A percentile compares a stretch with the other conserved stretches of the same genome.
Evolutionary conservation across 1,284 basidiomycete genomes (phyloP).

Genomic region (Microstroma glucosiphilum): DNA sequence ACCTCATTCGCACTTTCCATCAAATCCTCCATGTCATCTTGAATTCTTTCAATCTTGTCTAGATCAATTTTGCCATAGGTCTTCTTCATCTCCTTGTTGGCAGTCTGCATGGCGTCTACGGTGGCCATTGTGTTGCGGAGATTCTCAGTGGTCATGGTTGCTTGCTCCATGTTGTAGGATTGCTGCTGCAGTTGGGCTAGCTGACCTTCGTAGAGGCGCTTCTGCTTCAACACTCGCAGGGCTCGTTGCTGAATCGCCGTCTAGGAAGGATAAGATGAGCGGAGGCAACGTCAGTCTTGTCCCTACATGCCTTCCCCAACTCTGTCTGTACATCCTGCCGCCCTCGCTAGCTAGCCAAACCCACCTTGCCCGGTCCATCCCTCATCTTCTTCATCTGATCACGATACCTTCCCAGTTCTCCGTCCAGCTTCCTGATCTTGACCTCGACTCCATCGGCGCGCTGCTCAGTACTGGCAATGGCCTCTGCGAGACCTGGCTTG

Average conservation of each 20-base stretch:
- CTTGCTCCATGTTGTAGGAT: conserved; percentile 98
- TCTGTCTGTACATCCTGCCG: too few relatives aligned
- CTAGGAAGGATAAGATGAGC: conserved; percentile 52
- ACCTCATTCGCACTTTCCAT: conserved; percentile 97
- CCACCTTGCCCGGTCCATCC: conserved; percentile 88
- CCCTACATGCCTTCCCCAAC: too few relatives aligned
- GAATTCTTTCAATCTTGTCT: conserved; percentile 78
- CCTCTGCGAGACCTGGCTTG: conserved; percentile 79
- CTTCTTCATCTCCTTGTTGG: conserved; percentile 92
- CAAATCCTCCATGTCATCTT: conserved; percentile 87
- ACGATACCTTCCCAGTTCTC: conserved; percentile 83
- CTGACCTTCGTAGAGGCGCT: conserved; percentile 90
- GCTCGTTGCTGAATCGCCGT: conserved; percentile 91
- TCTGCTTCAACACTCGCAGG: conserved; percentile 86
- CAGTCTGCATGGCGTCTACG: conserved; percentile 92
- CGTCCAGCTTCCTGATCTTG: conserved; percentile 94
- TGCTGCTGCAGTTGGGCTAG: conserved; percentile 86
- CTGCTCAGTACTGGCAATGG: conserved; percentile 84
- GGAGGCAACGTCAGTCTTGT: too few relatives aligned
- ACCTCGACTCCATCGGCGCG: conserved; percentile 87
- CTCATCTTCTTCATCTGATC: conserved; percentile 92
- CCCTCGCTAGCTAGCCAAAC: conserved; percentile 13
- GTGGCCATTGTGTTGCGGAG: conserved; percentile 99
- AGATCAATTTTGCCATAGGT: conserved; percentile 97
- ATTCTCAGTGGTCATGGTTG: conserved; percentile 91